Percentiles rank a stretch among this genome's conserved stretches.
Evolutionary conservation across 352 stramenopile genomes (phyloP).

Genomic region (Phytophthora constricta): DNA sequence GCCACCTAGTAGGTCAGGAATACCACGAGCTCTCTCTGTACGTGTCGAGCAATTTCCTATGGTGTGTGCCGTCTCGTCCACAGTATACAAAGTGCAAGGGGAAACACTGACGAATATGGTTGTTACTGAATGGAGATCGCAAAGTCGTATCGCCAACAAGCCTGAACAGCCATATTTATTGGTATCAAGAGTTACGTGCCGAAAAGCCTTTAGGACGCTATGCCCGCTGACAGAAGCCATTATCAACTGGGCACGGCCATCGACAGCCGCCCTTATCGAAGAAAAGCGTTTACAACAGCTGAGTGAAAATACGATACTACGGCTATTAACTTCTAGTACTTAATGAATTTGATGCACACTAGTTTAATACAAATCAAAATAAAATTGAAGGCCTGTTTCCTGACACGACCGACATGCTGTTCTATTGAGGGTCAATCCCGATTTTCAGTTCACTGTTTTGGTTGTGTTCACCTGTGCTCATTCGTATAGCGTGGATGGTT

Average conservation of each 20-base stretch:
- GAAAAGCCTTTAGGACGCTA: constrained; percentile 2
- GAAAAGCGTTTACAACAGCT: not conserved
- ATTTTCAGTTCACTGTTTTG: too few species aligned
- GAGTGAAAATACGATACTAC: too few species aligned
- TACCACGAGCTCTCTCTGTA: not conserved
- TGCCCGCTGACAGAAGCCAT: not conserved
- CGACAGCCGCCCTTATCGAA: not conserved
- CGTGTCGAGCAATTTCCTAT: constrained; percentile 5
- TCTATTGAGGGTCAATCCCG: too few species aligned
- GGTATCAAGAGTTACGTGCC: not conserved
- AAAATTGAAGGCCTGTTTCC: too few species aligned
- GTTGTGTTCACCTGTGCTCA: too few species aligned
- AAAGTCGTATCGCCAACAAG: constrained; percentile 1
- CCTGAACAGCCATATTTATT: constrained; percentile 9
- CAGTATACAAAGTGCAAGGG: not conserved
- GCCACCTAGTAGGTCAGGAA: not conserved
- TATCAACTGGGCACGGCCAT: not conserved
- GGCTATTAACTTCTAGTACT: too few species aligned
- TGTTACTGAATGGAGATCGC: constrained; percentile 5
- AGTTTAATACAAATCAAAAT: too few species aligned
- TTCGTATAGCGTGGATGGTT: too few species aligned
- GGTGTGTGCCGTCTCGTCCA: constrained; percentile 4
- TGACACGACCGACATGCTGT: too few species aligned
- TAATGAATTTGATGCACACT: too few species aligned
- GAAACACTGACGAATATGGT: constrained; percentile 8